phyloP scores from a whole-genome alignment of 768 basidiomycete genomes.

The Candolleomyces aberdarensis region DNA sequence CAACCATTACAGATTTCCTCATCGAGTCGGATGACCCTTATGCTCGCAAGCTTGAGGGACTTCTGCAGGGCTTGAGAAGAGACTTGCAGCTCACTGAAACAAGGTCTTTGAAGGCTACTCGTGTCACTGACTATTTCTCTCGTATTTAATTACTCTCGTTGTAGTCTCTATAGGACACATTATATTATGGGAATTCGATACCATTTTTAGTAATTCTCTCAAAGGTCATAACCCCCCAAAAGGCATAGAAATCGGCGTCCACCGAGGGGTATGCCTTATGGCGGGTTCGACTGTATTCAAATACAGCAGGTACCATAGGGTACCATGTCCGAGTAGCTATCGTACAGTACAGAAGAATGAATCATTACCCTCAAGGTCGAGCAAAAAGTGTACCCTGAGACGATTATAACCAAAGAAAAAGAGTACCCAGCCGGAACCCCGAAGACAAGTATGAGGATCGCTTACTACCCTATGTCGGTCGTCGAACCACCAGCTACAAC shows the following conservation, averaged over 20 bases:
- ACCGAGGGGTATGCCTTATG: neutral
- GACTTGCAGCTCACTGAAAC: neutral
- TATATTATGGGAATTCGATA: neutral
- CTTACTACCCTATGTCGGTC: no score
- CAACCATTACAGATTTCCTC: neutral
- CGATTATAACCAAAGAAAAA: no score
- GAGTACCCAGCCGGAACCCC: no score
- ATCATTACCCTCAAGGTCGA: no score
- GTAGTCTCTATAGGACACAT: neutral
- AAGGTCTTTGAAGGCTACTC: neutral
- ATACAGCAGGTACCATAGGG: no score
- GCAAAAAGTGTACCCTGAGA: no score
- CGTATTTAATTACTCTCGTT: conserved; percentile 14
- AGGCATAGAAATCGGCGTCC: neutral
- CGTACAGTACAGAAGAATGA: no score
- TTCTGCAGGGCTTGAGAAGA: neutral
- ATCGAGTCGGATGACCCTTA: neutral
- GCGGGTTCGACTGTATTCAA: conserved; percentile 25
- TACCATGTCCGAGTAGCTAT: no score
- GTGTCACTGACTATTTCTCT: conserved; percentile 2
- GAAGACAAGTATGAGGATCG: no score
- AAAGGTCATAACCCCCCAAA: neutral
- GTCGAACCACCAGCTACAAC: conserved; percentile 36
- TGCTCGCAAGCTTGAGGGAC: neutral
- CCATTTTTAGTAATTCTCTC: neutral